Evolutionary conservation across 2,329 filamentous ascomycete species (phyloP).

Genomic region (Magnaporthiopsis rhizophila): DNA sequence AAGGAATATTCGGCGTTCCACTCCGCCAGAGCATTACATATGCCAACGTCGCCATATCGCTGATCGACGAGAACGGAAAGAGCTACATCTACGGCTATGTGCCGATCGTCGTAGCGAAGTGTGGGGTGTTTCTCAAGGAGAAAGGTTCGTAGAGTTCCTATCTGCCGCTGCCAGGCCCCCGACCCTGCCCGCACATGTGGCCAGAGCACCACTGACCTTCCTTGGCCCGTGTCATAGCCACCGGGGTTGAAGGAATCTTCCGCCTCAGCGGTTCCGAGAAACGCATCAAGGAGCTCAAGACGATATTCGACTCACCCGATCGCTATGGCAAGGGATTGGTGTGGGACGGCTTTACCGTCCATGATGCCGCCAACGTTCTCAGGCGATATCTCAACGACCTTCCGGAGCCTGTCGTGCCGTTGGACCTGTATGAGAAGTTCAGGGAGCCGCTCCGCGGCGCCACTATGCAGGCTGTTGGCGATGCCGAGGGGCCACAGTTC

Average conservation of each 20-base stretch:
- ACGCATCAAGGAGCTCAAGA: conserved; percentile 93
- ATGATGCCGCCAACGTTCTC: conserved; percentile 95
- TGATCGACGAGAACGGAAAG: conserved; percentile 84
- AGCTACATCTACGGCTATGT: conserved; percentile 99
- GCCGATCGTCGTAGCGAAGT: conserved; percentile 96
- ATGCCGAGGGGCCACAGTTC: conserved; percentile 61
- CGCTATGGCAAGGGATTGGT: conserved; percentile 94
- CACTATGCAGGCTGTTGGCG: conserved; percentile 65
- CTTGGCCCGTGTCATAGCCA: conserved; percentile 50
- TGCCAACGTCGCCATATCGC: conserved; percentile 94
- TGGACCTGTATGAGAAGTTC: conserved; percentile 88
- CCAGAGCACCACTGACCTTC: background rate
- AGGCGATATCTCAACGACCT: conserved; percentile 93
- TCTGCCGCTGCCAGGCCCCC: background rate
- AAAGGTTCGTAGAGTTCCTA: conserved; percentile 63
- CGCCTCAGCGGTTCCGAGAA: conserved; percentile 93
- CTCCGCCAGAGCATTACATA: conserved; percentile 93
- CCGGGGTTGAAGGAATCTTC: conserved; percentile 92
- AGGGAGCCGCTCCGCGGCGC: conserved; percentile 68
- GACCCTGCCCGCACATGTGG: background rate
- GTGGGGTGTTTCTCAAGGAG: conserved; percentile 93
- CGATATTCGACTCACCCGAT: conserved; percentile 86
- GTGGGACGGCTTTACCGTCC: conserved; percentile 96
- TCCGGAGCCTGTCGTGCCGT: conserved; percentile 90
- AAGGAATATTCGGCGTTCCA: conserved; percentile 90